These are phyloP conservation scores for Hebeloma cylindrosporum DNA, from an alignment of 768 basidiomycete species.

Conservation along the genomic window DNA sequence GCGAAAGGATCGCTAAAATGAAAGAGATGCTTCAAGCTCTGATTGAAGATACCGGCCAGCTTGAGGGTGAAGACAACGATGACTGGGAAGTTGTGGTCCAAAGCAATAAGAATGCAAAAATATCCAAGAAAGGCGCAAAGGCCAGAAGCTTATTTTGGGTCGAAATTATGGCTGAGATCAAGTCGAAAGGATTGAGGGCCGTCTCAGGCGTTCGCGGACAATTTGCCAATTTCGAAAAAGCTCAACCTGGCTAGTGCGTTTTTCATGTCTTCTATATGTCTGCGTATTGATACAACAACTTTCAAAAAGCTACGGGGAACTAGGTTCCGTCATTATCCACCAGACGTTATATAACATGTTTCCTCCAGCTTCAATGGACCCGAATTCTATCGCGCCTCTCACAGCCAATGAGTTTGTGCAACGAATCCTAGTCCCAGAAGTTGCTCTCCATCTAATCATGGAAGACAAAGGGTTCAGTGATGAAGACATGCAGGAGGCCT, in stretches of 20 bases:
- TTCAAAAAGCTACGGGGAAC: constrained; percentile 76
- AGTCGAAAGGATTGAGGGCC: constrained; percentile 62
- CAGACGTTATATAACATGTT: constrained; percentile 76
- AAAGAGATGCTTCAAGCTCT: constrained; percentile 46
- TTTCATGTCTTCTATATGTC: neutral
- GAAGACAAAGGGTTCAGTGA: constrained; percentile 60
- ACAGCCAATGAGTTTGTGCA: constrained; percentile 76
- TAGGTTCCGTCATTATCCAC: constrained; percentile 78
- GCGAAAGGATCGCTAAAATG: constrained; percentile 54
- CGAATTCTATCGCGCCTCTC: constrained; percentile 59
- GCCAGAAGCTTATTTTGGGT: constrained; percentile 56
- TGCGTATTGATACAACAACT: neutral
- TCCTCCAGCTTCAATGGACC: constrained; percentile 58
- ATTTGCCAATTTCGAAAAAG: constrained; percentile 76
- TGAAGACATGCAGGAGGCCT: constrained; percentile 42
- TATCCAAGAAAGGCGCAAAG: constrained; percentile 16
- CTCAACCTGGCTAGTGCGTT: constrained; percentile 87
- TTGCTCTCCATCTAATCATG: constrained; percentile 78
- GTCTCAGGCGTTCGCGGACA: constrained; percentile 71
- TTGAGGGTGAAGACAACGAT: constrained; percentile 4
- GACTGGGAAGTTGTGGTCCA: constrained; percentile 21
- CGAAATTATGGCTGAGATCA: constrained; percentile 62
- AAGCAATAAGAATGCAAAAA: constrained; percentile 4
- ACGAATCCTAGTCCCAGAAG: constrained; percentile 88
- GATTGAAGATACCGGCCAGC: constrained; percentile 45